These are phyloP conservation scores for Arthrobotrys sphaeroides DNA, from an alignment of 2,329 filamentous ascomycete species.

Conservation along the genomic window DNA sequence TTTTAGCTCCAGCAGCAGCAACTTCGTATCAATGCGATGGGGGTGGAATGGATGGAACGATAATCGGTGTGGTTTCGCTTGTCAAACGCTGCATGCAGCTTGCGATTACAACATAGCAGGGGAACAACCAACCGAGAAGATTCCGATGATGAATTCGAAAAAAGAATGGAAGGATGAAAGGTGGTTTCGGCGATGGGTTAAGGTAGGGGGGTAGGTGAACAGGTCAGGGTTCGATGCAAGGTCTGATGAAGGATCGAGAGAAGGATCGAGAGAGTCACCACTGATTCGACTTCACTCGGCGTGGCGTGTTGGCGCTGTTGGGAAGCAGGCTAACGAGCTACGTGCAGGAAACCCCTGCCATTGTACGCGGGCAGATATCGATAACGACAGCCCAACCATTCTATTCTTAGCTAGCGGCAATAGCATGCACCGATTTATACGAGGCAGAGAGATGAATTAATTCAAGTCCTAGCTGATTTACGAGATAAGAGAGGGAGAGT, in stretches of 20 bases:
- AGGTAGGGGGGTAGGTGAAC: background rate
- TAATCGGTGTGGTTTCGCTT: conserved; percentile 33
- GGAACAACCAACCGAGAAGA: background rate
- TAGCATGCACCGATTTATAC: too few species aligned
- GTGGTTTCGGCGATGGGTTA: conserved; percentile 4
- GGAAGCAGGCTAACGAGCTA: conserved; percentile 15
- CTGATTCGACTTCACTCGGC: background rate
- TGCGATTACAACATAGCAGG: conserved; percentile 29
- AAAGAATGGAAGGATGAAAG: background rate
- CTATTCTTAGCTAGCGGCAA: background rate
- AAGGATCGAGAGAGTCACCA: background rate
- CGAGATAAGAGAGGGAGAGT: background rate
- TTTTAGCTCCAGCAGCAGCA: conserved; percentile 3
- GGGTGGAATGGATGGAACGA: too few species aligned
- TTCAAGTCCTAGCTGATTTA: too few species aligned
- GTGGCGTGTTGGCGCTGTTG: conserved; percentile 21
- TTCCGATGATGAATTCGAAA: background rate
- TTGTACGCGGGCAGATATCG: conserved; percentile 37
- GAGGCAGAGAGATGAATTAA: too few species aligned
- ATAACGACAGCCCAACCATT: conserved; percentile 16
- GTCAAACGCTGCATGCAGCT: conserved; percentile 48
- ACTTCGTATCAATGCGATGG: conserved; percentile 2
- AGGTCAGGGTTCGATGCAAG: background rate
- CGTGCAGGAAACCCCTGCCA: conserved; percentile 3
- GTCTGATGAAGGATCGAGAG: too few species aligned